phyloP scores from a whole-genome alignment of 2,329 filamentous ascomycete genomes.

The Xylaria sp. region DNA sequence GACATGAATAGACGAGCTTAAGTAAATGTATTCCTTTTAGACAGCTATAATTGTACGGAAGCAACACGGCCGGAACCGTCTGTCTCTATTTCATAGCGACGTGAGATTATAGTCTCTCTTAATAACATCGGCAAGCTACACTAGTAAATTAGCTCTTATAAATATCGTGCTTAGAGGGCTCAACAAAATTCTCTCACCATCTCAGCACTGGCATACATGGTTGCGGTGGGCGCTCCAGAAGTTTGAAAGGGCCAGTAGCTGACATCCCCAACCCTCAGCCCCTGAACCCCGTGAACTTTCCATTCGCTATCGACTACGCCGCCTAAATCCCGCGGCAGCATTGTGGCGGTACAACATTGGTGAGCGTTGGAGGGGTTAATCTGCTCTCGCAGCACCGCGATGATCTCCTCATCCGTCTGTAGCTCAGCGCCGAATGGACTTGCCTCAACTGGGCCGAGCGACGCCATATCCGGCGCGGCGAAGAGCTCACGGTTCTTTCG shows the following conservation, averaged over 20 bases:
- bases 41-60: not conserved
- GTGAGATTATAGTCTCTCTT: slow-evolving; percentile 26
- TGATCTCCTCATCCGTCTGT: slow-evolving; percentile 21
- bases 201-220: slow-evolving; percentile 33
- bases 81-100: slow-evolving; percentile 12
- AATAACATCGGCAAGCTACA: slow-evolving; percentile 26
- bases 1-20: not conserved
- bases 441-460: slow-evolving; percentile 30
- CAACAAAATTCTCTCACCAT: slow-evolving; percentile 27
- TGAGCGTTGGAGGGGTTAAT: slow-evolving; percentile 43
- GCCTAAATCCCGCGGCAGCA: slow-evolving; percentile 56
- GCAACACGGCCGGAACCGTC: not conserved
- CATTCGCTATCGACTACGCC: slow-evolving; percentile 48
- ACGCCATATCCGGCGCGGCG: slow-evolving; percentile 26
- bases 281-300: slow-evolving; percentile 35
- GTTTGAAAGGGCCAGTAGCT: slow-evolving; percentile 33
- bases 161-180: slow-evolving; percentile 1
- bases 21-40: not conserved
- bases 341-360: slow-evolving; percentile 49
- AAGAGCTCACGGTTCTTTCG: slow-evolving; percentile 50
- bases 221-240: slow-evolving; percentile 23
- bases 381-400: slow-evolving; percentile 11
- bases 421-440: slow-evolving; percentile 30
- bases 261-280: slow-evolving; percentile 35
- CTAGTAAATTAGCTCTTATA: slow-evolving; percentile 10